Percentiles rank a stretch among this genome's conserved stretches.
phyloP scores from a whole-genome alignment of 805 yeast genomes.

The Kuraishia cidri region DNA sequence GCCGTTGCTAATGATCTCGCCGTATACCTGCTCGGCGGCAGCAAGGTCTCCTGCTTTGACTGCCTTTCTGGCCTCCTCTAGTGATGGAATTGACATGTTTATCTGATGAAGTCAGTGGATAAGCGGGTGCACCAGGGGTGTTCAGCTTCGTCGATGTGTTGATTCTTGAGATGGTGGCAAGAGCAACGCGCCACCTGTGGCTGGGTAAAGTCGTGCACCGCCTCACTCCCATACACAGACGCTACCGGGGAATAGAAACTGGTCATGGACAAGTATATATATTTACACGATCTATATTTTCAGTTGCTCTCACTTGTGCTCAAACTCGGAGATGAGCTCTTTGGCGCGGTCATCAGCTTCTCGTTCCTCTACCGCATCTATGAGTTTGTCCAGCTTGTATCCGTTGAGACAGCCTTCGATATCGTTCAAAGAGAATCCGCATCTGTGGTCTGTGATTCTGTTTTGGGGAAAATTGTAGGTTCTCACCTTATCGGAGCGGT shows the following conservation, averaged over 20 bases:
- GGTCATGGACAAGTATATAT: too few relatives aligned
- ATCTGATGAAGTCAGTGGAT: too few relatives aligned
- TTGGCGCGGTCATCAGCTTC: conserved; percentile 37
- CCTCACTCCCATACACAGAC: too few relatives aligned
- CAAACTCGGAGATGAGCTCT: conserved; percentile 19
- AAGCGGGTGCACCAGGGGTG: too few relatives aligned
- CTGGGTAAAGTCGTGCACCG: too few relatives aligned
- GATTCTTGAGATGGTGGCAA: conserved; percentile 1
- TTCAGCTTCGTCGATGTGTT: too few relatives aligned
- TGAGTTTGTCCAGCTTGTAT: conserved; percentile 41
- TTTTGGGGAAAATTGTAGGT: conserved; percentile 93
- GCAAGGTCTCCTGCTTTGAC: conserved; percentile 35
- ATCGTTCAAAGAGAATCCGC: conserved; percentile 74
- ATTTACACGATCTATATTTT: too few relatives aligned
- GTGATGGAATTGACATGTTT: conserved; percentile 19
- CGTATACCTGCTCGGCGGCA: conserved; percentile 54
- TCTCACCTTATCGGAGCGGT: conserved; percentile 85
- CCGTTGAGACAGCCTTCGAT: conserved; percentile 61
- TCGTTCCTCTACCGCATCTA: conserved; percentile 38
- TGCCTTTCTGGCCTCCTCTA: conserved; percentile 57
- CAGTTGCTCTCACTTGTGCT: conserved; percentile 3
- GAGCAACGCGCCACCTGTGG: neutral
- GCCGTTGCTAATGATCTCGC: conserved; percentile 30
- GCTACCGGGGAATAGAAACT: too few relatives aligned
- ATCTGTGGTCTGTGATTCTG: conserved; percentile 89